phyloP scores from a whole-genome alignment of 139 green algal genomes.

The Coccomyxa sp. region DNA sequence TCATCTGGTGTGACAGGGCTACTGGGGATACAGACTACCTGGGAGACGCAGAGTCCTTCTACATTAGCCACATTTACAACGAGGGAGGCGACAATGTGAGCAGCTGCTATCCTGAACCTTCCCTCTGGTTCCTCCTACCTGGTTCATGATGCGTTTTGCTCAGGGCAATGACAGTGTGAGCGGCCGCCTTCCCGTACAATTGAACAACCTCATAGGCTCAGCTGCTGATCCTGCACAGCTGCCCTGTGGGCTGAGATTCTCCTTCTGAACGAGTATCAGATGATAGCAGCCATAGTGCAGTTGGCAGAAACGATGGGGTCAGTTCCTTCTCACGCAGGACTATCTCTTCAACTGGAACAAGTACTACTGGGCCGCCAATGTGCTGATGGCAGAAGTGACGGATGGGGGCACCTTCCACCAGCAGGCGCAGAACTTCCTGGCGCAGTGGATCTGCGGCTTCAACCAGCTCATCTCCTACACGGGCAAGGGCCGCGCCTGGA shows the following conservation, averaged over 20 bases:
- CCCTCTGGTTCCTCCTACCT: too few relatives aligned
- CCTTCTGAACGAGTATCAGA: background rate
- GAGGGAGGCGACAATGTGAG: conserved; percentile 8
- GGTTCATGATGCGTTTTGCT: too few relatives aligned
- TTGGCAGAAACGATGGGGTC: background rate
- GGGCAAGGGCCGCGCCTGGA: conserved; percentile 40
- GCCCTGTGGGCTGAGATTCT: background rate
- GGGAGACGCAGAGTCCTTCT: conserved; percentile 37
- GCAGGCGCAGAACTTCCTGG: conserved; percentile 37
- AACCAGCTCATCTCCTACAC: conserved; percentile 39
- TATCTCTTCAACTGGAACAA: conserved; percentile 34
- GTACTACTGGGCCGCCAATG: conserved; percentile 45
- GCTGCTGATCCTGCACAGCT: conserved; percentile 15
- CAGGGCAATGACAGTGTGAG: too few relatives aligned
- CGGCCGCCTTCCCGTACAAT: too few relatives aligned
- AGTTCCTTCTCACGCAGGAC: background rate
- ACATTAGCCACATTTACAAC: conserved; percentile 36
- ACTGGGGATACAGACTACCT: conserved; percentile 42
- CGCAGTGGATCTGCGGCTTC: conserved; percentile 44
- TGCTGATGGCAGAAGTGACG: conserved; percentile 52
- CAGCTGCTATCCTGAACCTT: background rate
- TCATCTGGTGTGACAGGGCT: background rate
- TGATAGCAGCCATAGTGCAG: background rate
- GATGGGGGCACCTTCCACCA: conserved; percentile 39
- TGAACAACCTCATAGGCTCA: too few relatives aligned